Percentiles rank a stretch among this genome's conserved stretches.
Evolutionary conservation across 225 moss, liverwort and hornwort genomes (phyloP).

Genomic region (Physcomitrium patens): DNA sequence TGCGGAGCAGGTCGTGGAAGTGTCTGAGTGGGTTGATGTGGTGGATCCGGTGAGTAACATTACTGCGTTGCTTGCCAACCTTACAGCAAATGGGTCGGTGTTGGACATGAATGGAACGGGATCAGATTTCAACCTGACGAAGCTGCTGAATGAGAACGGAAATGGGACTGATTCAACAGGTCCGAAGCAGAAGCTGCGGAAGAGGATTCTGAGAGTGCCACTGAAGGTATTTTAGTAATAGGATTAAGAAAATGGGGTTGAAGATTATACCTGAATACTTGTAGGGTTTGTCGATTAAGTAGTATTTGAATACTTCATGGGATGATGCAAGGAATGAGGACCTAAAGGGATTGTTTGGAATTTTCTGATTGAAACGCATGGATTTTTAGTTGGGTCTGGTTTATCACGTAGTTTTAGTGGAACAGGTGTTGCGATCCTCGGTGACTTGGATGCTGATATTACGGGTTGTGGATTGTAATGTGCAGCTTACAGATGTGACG

Average conservation of each 20-base stretch:
- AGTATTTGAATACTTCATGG: too few species aligned
- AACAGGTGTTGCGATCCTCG: neutral
- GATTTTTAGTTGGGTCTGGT: conserved; percentile 4
- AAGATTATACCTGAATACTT: too few species aligned
- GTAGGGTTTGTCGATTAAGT: too few species aligned
- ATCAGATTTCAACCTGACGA: conserved; percentile 53
- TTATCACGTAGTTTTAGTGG: neutral
- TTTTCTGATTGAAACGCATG: neutral
- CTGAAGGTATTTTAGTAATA: conserved; percentile 62
- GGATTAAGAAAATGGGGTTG: too few species aligned
- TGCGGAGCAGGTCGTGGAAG: conserved; percentile 91
- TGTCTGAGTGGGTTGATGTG: conserved; percentile 92
- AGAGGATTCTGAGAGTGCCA: conserved; percentile 81
- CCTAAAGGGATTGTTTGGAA: neutral
- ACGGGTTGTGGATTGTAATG: conserved; percentile 4
- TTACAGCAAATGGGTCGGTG: conserved; percentile 51
- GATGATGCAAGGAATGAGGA: neutral
- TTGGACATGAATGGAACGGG: conserved; percentile 44
- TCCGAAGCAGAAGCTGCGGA: conserved; percentile 78
- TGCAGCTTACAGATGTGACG: conserved; percentile 76
- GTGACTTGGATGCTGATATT: conserved; percentile 2
- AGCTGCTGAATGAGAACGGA: conserved; percentile 42
- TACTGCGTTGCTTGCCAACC: conserved; percentile 55
- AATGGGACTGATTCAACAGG: conserved; percentile 49
- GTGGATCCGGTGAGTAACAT: conserved; percentile 65